phyloP scores from a whole-genome alignment of 148 eudicot species.

The Camellia japonica region DNA sequence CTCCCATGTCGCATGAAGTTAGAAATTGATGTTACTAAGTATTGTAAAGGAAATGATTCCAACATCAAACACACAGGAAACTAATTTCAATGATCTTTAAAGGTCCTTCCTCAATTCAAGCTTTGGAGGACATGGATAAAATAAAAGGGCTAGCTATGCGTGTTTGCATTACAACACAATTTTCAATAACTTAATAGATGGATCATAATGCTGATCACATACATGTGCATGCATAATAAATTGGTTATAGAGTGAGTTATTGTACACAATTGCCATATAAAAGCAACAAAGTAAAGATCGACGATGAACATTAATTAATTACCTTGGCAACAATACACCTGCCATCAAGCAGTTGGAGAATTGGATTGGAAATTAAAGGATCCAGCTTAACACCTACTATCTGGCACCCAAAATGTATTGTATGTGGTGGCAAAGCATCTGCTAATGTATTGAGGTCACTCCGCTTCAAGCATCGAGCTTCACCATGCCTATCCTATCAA shows the following conservation, averaged over 20 bases:
- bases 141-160: too few species aligned
- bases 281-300: background rate
- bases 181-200: too few species aligned
- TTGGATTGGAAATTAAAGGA: slow-evolving; percentile 20
- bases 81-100: too few species aligned
- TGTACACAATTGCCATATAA: background rate
- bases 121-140: too few species aligned
- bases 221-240: background rate
- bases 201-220: too few species aligned
- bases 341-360: slow-evolving; percentile 48
- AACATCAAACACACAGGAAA: too few species aligned
- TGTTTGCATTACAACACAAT: too few species aligned
- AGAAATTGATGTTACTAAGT: too few species aligned
- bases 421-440: slow-evolving; percentile 40
- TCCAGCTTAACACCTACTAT: slow-evolving; percentile 34
- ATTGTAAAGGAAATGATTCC: too few species aligned
- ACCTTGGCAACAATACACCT: slow-evolving; percentile 54
- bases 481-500: slow-evolving; percentile 17
- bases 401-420: slow-evolving; percentile 38
- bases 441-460: slow-evolving; percentile 46
- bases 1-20: too few species aligned
- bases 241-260: background rate
- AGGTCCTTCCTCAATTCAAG: too few species aligned
- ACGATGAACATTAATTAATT: background rate
- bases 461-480: slow-evolving; percentile 45